Base-by-base conservation (phyloP, 352 stramenopile species). In the Phytopythium chamaehyphon region DNA sequence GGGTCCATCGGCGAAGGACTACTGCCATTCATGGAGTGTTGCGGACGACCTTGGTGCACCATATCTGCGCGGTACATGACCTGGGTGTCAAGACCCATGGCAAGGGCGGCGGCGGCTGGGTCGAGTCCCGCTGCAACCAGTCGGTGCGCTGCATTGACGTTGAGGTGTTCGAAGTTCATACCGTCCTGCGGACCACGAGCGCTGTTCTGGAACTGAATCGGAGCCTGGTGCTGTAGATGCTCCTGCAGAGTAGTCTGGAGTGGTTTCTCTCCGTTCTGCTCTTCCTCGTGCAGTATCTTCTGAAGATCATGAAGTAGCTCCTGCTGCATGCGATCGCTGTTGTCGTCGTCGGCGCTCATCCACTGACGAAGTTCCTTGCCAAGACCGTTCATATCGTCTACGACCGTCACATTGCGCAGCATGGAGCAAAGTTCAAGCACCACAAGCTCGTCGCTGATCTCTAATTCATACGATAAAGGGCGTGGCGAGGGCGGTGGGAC, bases 311-410 rank as follows among this genome's bases (percentile, higher is more conserved):
- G 62, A 10, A 81, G 49, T 21, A 80, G 35, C 50, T 76, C 61
- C 38, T 80, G 70, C 40, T 80, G 70, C 70, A 80, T 80, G 43
- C 66, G 64, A 28, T 77, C 70, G 45, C 70, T 80, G 15, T 62
- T 65, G 54, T 80, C 70, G 55, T 72, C 66, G 40, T 80, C 66
- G 11, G 62, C 52, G 42, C 63, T 43, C 31, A 80, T 44, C 70
- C 70, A 80, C 28, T 64, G 53, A 9, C 62, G 70, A 10, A 80
- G 22, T 45, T 80, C 67, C n/a, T 73, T 74, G 3, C 57, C 53
- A n/a, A 75, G 18, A 12, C 51, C 58, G 39, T 63, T 57, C 38
- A 70, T 59, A 47, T 76, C 64, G 5, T 68, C 56, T 6, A 59
- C 46, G 10, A 69, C 15, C 2, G 54, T 58, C 10, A 65, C 49